phyloP scores from a whole-genome alignment of 2,329 filamentous ascomycete species.

The Botrytis tulipae region DNA sequence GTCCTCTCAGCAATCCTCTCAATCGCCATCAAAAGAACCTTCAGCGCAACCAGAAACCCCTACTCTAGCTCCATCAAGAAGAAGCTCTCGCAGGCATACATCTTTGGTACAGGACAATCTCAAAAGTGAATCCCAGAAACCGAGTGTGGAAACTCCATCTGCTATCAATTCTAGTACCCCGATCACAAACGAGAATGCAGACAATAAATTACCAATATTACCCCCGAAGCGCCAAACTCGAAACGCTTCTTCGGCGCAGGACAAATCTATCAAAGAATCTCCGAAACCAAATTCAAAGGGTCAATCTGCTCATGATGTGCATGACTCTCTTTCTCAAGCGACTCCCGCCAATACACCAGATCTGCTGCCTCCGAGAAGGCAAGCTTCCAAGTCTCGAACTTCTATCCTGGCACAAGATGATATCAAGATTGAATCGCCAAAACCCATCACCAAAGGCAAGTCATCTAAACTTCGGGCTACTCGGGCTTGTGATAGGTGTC shows the following conservation, averaged over 20 bases:
- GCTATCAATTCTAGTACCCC: background rate
- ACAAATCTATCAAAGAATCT: background rate
- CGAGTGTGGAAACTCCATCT: too few relatives aligned
- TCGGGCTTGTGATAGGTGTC: conserved; percentile 6
- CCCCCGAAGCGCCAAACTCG: background rate
- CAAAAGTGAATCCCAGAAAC: background rate
- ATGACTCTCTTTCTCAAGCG: background rate
- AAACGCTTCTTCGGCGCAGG: background rate
- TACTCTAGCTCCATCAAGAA: conserved; percentile 2
- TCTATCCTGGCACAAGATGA: background rate
- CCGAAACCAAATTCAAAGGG: background rate
- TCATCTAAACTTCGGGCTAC: background rate
- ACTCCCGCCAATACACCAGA: background rate
- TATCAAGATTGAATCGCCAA: background rate
- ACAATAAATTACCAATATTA: background rate
- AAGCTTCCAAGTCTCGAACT: background rate
- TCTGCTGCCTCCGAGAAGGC: background rate
- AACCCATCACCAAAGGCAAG: background rate
- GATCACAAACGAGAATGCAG: background rate
- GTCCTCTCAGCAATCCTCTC: background rate
- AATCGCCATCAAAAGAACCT: conserved; percentile 9
- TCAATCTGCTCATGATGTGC: background rate
- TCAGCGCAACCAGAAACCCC: background rate
- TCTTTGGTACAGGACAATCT: background rate
- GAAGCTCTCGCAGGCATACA: conserved; percentile 18